Percentiles rank a stretch among this genome's conserved stretches.
Conservation (phyloP, 2,329 filamentous ascomycete genomes). For the Sporothrix dimorphospora region DNA sequence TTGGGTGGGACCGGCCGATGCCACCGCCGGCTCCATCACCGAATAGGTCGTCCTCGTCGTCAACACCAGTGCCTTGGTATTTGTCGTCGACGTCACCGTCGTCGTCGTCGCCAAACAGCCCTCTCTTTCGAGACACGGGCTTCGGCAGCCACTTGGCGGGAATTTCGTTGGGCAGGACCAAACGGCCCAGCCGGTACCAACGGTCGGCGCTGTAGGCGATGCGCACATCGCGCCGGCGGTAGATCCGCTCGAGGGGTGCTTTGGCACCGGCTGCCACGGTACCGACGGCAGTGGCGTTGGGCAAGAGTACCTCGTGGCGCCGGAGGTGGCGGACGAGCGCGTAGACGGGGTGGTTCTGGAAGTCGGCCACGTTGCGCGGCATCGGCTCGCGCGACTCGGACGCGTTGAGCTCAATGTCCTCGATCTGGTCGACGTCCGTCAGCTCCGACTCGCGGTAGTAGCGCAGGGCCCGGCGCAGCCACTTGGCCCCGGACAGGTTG, state of each 20-base stretch:
- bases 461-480: slow-evolving; percentile 59
- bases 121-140: slow-evolving; percentile 40
- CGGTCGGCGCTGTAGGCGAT: slow-evolving; percentile 77
- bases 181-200: slow-evolving; percentile 87
- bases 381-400: slow-evolving; percentile 77
- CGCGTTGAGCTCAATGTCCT: slow-evolving; percentile 74
- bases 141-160: slow-evolving; percentile 75
- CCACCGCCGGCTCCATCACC: slow-evolving; percentile 39
- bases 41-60: slow-evolving; percentile 45
- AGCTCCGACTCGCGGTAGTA: slow-evolving; percentile 47
- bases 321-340: slow-evolving; percentile 84
- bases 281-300: slow-evolving; percentile 70
- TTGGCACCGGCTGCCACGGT: slow-evolving; percentile 68
- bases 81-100: not conserved
- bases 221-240: slow-evolving; percentile 79
- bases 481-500: slow-evolving; percentile 39
- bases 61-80: slow-evolving; percentile 34
- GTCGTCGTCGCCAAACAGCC: slow-evolving; percentile 37
- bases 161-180: slow-evolving; percentile 77
- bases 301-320: slow-evolving; percentile 79
- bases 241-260: slow-evolving; percentile 74
- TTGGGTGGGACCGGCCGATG: slow-evolving; percentile 33
- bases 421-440: slow-evolving; percentile 78
- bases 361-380: slow-evolving; percentile 83
- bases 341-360: slow-evolving; percentile 82